phyloP scores from a whole-genome alignment of 768 basidiomycete genomes.

The Coprinopsis strossmayeri region DNA sequence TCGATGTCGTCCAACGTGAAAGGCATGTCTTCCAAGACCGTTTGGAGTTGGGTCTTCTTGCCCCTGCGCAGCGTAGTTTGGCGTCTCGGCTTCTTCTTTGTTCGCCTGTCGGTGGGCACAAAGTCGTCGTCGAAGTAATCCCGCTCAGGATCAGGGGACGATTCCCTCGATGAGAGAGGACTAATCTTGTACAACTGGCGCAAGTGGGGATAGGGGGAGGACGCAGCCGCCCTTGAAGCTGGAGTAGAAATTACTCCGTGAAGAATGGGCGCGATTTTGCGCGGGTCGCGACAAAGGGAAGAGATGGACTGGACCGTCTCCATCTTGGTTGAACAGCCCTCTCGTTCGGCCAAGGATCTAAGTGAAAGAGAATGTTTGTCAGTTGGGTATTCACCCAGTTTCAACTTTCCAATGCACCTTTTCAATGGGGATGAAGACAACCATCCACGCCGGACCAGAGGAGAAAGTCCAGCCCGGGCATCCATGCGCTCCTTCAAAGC shows the following conservation, averaged over 20 bases:
- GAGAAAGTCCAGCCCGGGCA: background rate
- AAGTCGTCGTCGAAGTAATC: conserved; percentile 3
- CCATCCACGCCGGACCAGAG: background rate
- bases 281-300: background rate
- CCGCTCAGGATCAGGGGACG: too few relatives aligned
- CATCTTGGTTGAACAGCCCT: background rate
- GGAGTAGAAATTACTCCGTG: too few relatives aligned
- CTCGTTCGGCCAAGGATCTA: background rate
- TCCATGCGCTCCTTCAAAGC: background rate
- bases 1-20: conserved; percentile 1
- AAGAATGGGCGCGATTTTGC: background rate
- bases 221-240: background rate
- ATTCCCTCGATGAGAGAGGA: background rate
- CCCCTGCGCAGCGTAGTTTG: background rate
- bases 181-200: background rate
- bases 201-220: too few relatives aligned
- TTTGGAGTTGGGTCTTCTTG: conserved; percentile 5
- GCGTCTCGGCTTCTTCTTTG: conserved; percentile 2
- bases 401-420: background rate
- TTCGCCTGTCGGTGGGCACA: background rate
- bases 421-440: background rate
- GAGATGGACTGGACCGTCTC: conserved; percentile 1
- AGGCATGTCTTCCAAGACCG: conserved; percentile 4
- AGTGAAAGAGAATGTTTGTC: background rate
- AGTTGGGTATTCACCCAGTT: too few relatives aligned